Base-by-base conservation (phyloP, 192 early-diverging fungal genomes). In the Geranomyces michiganensis region DNA sequence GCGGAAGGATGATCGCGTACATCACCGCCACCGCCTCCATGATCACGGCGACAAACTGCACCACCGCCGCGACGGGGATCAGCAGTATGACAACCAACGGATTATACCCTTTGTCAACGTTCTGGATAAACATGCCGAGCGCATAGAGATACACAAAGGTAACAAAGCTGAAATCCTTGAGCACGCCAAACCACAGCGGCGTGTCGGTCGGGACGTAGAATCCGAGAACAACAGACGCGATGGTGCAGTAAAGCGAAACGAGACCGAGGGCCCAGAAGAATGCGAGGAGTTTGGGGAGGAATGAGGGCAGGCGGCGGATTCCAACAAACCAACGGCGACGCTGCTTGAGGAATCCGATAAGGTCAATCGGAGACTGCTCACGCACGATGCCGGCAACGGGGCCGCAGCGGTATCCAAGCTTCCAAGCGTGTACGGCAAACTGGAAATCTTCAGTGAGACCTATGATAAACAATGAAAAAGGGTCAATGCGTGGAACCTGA, bases 261-360 rank as follows among this genome's bases (percentile, higher is more conserved):
- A 78, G 79, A 41, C 82, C 80, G 41, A 86, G 69, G 5, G 80
- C 67, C 85, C 85, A 86, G 77, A 86, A 86, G 70, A 78, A 74
- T 53, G 80, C 73, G 83, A 82, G 81, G 58, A 86, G 4, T 48
- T 82, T 82, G 51, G 85, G 85, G 48, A 86, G 75, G 73, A 84
- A 75, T 19, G 73, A 65, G 47, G 76, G 78, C 43, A 86, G 77
- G 49, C 85, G 80, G 27, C 85, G 76, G 67, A 86, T 86, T 9
- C 85, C 85, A 58, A 86, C 85, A 66, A 76, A 85, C 83, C 83
- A 85, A n/a, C 85, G 68, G 31, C 85, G 67, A n/a, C 85, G 80
- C 66, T 86, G 85, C 74, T 86, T 86, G 68, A 86, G 53, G 65
- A 86, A 86, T 32, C 78, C 85, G 65, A 84, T 79, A 15, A 86